phyloP scores from a whole-genome alignment of 1,139 yeast species.

The Pichia sp. region DNA sequence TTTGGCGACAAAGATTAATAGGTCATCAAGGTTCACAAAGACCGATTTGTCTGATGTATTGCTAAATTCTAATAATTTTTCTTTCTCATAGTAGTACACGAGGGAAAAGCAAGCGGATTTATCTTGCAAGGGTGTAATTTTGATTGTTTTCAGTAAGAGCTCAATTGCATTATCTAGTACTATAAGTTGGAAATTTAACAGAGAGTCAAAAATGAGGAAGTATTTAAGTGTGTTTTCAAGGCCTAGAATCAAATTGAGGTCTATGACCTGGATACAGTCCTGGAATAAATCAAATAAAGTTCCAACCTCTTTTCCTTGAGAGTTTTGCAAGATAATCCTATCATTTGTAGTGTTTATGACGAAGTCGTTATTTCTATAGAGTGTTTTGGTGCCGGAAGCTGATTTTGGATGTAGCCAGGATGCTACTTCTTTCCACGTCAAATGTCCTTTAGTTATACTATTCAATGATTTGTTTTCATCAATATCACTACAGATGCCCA shows the following conservation, averaged over 20 bases:
- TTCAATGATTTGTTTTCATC: not conserved
- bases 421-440: not conserved
- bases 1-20: not conserved
- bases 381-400: not conserved
- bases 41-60: not conserved
- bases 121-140: not conserved
- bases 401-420: not conserved
- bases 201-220: slow-evolving; percentile 1
- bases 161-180: not conserved
- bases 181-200: slow-evolving; percentile 4
- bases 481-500: slow-evolving; percentile 16
- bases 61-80: slow-evolving; percentile 1
- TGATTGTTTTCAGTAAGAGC: not conserved
- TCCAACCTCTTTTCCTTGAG: slow-evolving; percentile 4
- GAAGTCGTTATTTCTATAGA: slow-evolving; percentile 1
- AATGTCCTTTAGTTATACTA: too few species aligned
- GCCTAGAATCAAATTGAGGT: slow-evolving; percentile 1
- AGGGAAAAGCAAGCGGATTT: not conserved
- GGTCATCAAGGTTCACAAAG: not conserved
- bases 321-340: slow-evolving; percentile 7
- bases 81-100: slow-evolving; percentile 7
- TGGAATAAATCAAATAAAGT: slow-evolving; percentile 5
- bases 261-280: not conserved
- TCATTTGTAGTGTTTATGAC: not conserved
- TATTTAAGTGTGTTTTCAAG: not conserved